Percentiles rank a stretch among this genome's conserved stretches.
Conservation (phyloP, 2,329 filamentous ascomycete species). For the Phoma sp. region DNA sequence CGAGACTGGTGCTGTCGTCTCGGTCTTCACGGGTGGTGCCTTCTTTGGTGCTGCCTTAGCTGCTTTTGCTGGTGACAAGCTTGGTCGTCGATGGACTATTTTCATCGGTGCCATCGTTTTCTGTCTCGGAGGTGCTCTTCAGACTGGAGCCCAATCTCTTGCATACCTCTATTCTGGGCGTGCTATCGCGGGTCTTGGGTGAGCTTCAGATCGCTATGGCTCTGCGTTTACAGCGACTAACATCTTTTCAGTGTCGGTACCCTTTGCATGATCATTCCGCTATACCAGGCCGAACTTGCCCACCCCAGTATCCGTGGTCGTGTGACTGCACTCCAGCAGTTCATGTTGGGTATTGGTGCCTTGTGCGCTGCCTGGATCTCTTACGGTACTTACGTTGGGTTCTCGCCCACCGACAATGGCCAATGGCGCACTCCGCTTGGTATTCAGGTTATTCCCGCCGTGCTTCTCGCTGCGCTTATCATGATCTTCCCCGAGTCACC, state of each 20-base stretch:
- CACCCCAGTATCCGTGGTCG: constrained; percentile 80
- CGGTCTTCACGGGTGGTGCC: constrained; percentile 78
- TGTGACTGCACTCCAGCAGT: constrained; percentile 79
- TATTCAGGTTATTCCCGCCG: constrained; percentile 75
- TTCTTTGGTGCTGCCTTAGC: constrained; percentile 73
- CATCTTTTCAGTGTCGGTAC: constrained; percentile 61
- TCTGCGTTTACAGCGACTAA: not conserved
- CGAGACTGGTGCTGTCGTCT: constrained; percentile 73
- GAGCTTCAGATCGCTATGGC: constrained; percentile 32
- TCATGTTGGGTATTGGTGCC: constrained; percentile 80
- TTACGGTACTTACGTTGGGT: constrained; percentile 66
- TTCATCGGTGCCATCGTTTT: constrained; percentile 75
- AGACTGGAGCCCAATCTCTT: constrained; percentile 70
- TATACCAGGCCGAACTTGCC: constrained; percentile 81
- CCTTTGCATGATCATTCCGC: constrained; percentile 69
- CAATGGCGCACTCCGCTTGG: constrained; percentile 71
- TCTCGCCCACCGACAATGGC: constrained; percentile 54
- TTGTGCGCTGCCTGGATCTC: constrained; percentile 77
- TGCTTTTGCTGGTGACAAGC: constrained; percentile 67
- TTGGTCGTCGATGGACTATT: constrained; percentile 77
- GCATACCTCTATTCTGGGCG: constrained; percentile 74
- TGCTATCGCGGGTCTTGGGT: constrained; percentile 72
- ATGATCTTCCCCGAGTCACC: constrained; percentile 72
- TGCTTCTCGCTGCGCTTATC: constrained; percentile 70
- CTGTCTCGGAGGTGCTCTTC: constrained; percentile 73